Evolutionary conservation across 163 green algal species (phyloP).

Genomic region (Chlamydomonas reinhardtii): DNA sequence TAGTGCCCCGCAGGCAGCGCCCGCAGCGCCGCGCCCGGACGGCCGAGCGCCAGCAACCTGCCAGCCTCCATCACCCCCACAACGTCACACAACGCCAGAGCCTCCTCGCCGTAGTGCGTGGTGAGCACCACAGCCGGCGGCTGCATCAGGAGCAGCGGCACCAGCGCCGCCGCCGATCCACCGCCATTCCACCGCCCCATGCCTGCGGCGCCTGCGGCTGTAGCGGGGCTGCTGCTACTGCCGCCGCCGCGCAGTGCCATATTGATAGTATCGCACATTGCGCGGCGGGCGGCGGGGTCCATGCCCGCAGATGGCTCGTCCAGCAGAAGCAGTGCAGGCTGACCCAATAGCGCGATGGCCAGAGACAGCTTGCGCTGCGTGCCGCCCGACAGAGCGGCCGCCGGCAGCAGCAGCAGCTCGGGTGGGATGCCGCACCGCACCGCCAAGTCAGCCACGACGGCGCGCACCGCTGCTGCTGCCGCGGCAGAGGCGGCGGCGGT

Average conservation of each 20-base stretch:
- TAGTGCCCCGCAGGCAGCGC: constrained; percentile 17
- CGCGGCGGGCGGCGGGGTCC: constrained; percentile 9
- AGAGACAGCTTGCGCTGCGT: constrained; percentile 42
- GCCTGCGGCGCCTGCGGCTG: no score
- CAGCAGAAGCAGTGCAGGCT: constrained; percentile 36
- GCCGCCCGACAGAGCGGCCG: constrained; percentile 20
- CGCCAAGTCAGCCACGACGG: neutral
- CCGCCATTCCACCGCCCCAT: no score
- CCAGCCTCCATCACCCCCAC: constrained; percentile 29
- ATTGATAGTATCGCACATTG: constrained; percentile 34
- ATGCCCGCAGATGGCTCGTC: constrained; percentile 39
- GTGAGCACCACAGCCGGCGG: constrained; percentile 33
- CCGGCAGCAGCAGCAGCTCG: constrained; percentile 6
- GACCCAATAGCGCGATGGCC: constrained; percentile 23
- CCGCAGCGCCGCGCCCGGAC: neutral
- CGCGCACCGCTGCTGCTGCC: neutral
- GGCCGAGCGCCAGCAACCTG: neutral
- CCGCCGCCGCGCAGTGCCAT: neutral
- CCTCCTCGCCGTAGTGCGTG: constrained; percentile 35
- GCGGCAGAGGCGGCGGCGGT: no score
- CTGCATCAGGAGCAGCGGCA: neutral
- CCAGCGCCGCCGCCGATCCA: neutral
- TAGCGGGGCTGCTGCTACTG: neutral
- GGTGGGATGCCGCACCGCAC: constrained; percentile 4
- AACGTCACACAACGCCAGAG: constrained; percentile 18